Conservation (phyloP, 345 rosid genomes). For the Eucalyptus coolabah region DNA sequence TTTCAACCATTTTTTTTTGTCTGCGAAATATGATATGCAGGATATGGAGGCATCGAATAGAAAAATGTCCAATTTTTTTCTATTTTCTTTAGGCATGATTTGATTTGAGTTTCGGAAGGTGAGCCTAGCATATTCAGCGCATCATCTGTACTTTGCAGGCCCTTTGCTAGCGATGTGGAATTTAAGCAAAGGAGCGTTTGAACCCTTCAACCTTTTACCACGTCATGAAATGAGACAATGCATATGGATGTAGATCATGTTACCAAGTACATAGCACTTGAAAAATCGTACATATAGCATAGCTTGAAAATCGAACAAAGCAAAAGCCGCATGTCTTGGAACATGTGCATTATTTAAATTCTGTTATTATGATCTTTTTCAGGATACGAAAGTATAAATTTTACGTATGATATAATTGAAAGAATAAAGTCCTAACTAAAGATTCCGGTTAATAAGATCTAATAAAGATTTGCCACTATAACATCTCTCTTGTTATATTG, state of each 20-base stretch:
- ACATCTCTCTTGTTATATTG: not conserved
- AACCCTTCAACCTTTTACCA: not conserved
- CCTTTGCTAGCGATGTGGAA: not conserved
- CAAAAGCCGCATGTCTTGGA: not conserved
- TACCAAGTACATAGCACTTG: not conserved
- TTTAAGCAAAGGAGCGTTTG: not conserved
- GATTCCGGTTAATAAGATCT: not conserved
- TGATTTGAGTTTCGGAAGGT: not conserved
- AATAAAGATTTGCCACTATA: not conserved
- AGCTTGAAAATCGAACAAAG: not conserved
- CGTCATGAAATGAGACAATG: not conserved
- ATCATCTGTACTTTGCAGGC: not conserved
- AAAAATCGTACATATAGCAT: not conserved
- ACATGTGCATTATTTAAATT: not conserved
- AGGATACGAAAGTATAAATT: not conserved
- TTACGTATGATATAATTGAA: not conserved
- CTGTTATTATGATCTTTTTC: accelerated
- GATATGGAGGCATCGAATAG: not conserved
- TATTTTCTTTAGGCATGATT: not conserved
- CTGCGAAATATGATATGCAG: not conserved
- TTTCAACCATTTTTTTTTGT: not conserved
- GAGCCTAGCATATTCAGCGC: not conserved
- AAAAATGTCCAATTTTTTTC: not conserved
- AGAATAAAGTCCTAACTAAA: not conserved
- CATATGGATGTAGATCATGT: not conserved